These are phyloP conservation scores for Scytalidium sp. DNA, from an alignment of 2,329 filamentous ascomycete genomes.

Conservation along the genomic window DNA sequence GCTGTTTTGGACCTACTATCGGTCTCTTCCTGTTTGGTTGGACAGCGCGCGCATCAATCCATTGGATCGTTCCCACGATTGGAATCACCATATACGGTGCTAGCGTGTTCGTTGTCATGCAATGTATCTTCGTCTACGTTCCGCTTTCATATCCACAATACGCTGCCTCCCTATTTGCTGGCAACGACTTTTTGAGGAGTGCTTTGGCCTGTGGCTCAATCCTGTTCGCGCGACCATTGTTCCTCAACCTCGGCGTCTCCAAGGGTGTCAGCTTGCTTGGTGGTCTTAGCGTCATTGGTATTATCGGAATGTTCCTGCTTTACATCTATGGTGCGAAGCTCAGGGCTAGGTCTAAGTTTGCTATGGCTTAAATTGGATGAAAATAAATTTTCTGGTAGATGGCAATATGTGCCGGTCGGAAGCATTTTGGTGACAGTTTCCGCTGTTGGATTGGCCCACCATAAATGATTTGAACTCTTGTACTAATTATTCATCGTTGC, in stretches of 20 bases:
- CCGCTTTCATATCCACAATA: slow-evolving; percentile 54
- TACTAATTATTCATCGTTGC: background rate
- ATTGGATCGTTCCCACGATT: slow-evolving; percentile 55
- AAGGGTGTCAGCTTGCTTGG: slow-evolving; percentile 55
- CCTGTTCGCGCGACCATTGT: slow-evolving; percentile 59
- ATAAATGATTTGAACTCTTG: background rate
- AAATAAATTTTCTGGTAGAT: background rate
- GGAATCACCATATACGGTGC: slow-evolving; percentile 54
- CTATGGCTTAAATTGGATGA: slow-evolving; percentile 8
- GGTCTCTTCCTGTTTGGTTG: slow-evolving; percentile 62
- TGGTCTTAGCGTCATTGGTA: slow-evolving; percentile 49
- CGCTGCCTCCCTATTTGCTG: slow-evolving; percentile 57
- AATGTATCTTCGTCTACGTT: slow-evolving; percentile 60
- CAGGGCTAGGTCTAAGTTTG: slow-evolving; percentile 24
- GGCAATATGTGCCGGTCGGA: background rate
- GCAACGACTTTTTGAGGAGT: slow-evolving; percentile 57
- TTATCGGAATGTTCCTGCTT: slow-evolving; percentile 49
- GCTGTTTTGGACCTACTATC: slow-evolving; percentile 49
- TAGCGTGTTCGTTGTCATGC: slow-evolving; percentile 52
- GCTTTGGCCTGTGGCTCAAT: slow-evolving; percentile 58
- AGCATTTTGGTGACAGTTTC: background rate
- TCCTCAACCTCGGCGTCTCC: slow-evolving; percentile 55
- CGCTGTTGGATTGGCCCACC: background rate
- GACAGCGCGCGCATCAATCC: slow-evolving; percentile 48
- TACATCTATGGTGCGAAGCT: slow-evolving; percentile 21